Conservation (phyloP, 345 rosid species). For the Hirschfeldia incana region DNA sequence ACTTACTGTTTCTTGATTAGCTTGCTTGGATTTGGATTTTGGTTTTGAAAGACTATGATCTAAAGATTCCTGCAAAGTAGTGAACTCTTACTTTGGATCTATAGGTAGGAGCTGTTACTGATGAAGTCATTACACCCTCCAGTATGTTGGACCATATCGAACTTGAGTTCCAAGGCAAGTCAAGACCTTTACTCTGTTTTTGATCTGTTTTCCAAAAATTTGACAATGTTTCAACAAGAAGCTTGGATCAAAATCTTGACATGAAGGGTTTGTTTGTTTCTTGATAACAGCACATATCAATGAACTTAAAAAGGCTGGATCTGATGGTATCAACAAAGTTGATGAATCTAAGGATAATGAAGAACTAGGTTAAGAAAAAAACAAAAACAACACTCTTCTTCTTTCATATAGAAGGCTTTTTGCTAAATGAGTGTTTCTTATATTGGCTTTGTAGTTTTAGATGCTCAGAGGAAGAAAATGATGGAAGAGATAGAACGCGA, state of each 20-base stretch:
- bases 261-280: background rate
- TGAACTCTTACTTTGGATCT: background rate
- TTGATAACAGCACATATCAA: constrained; percentile 29
- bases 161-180: constrained; percentile 34
- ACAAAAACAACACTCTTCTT: background rate
- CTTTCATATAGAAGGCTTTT: background rate
- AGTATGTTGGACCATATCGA: constrained; percentile 39
- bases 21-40: background rate
- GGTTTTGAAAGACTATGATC: background rate
- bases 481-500: constrained; percentile 35
- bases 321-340: constrained; percentile 31
- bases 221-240: background rate
- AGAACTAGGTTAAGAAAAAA: constrained; percentile 7
- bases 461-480: constrained; percentile 26
- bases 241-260: constrained; percentile 6
- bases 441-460: constrained; percentile 24
- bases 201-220: background rate
- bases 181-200: constrained; percentile 17
- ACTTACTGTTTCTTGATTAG: background rate
- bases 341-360: constrained; percentile 28
- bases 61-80: background rate
- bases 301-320: constrained; percentile 23
- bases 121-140: constrained; percentile 26
- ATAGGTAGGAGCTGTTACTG: constrained; percentile 41
- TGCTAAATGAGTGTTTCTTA: background rate